phyloP scores from a whole-genome alignment of 139 green algal species.

The Picochlorum sp. region DNA sequence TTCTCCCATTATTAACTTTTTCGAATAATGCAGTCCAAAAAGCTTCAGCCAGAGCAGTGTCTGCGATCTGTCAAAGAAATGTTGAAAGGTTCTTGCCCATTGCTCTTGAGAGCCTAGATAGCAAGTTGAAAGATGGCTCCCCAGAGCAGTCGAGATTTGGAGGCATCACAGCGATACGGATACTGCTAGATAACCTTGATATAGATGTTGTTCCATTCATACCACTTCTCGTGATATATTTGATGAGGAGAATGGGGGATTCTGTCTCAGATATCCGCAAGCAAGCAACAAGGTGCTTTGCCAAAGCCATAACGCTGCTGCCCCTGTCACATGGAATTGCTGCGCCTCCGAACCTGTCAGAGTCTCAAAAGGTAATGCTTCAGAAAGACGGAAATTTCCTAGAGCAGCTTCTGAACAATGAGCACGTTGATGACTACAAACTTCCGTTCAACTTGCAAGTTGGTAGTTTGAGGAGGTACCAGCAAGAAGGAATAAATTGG shows the following conservation, averaged over 20 bases:
- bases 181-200: slow-evolving; percentile 15
- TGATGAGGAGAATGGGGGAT: slow-evolving; percentile 86
- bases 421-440: slow-evolving; percentile 52
- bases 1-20: slow-evolving; percentile 31
- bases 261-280: slow-evolving; percentile 39
- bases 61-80: slow-evolving; percentile 30
- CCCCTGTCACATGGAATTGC: slow-evolving; percentile 64
- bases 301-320: slow-evolving; percentile 70
- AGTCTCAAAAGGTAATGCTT: slow-evolving; percentile 32
- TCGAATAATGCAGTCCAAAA: slow-evolving; percentile 35
- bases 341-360: slow-evolving; percentile 52
- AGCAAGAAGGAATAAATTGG: slow-evolving; percentile 95
- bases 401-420: slow-evolving; percentile 83
- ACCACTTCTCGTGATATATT: slow-evolving; percentile 77
- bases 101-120: slow-evolving; percentile 41
- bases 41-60: slow-evolving; percentile 32
- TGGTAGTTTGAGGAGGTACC: slow-evolving; percentile 74
- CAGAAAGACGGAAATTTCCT: slow-evolving; percentile 68
- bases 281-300: slow-evolving; percentile 66
- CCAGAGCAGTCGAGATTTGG: slow-evolving; percentile 16
- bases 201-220: slow-evolving; percentile 70
- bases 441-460: slow-evolving; percentile 44
- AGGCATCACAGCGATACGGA: slow-evolving; percentile 18
- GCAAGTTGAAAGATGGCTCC: slow-evolving; percentile 4
- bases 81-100: slow-evolving; percentile 40